Conservation (phyloP, 2,329 filamentous ascomycete genomes). For the Colletotrichum sp. region DNA sequence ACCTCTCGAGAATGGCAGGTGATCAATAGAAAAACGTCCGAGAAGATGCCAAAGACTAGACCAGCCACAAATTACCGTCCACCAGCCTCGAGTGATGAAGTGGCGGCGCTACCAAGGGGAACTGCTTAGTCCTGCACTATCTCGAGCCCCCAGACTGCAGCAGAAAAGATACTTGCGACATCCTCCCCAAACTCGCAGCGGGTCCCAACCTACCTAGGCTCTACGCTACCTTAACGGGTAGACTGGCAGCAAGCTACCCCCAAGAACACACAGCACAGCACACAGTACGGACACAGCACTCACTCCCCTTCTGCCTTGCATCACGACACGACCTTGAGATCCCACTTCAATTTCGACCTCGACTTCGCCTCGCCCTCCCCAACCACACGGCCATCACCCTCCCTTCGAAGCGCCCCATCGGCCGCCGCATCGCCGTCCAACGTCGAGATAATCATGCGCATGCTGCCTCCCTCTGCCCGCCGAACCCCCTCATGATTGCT, state of each 20-base stretch:
- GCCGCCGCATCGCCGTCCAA: not conserved
- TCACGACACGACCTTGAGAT: slow-evolving; percentile 20
- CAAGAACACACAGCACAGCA: slow-evolving; percentile 6
- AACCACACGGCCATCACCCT: not conserved
- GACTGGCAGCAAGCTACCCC: slow-evolving; percentile 16
- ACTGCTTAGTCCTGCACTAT: not conserved
- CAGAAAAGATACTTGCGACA: not conserved
- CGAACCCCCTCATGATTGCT: slow-evolving; percentile 19
- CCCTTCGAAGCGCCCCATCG: not conserved
- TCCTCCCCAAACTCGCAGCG: not conserved
- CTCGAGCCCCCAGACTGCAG: slow-evolving; percentile 1
- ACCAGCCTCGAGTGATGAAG: not conserved
- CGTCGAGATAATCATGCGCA: slow-evolving; percentile 13
- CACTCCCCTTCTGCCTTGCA: slow-evolving; percentile 14
- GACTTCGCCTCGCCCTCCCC: not conserved
- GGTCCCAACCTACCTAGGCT: not conserved
- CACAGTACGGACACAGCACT: slow-evolving; percentile 3
- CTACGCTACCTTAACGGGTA: not conserved
- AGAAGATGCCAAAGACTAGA: not conserved
- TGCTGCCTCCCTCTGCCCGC: not conserved
- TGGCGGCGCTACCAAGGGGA: not conserved
- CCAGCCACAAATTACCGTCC: not conserved
- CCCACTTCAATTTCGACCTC: not conserved
- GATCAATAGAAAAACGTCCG: not conserved
- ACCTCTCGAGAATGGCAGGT: not conserved